A percentile compares a stretch with the other conserved stretches of the same genome.
Conservation (phyloP, 208 protist genomes). For the Leishmania amazonensis region DNA sequence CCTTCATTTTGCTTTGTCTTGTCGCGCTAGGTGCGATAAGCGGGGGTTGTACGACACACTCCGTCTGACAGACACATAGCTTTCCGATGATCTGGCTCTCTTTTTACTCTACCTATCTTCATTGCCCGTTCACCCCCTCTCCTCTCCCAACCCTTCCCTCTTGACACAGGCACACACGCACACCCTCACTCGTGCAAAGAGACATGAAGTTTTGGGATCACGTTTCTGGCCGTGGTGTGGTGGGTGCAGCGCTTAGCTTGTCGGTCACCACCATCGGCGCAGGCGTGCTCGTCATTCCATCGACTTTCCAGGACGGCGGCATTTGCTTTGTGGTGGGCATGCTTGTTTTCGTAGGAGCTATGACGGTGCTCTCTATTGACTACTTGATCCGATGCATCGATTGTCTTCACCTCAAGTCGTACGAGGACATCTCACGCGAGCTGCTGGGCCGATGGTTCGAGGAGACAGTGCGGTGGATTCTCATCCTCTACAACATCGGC, state of each 20-base stretch:
- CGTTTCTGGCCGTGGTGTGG: constrained; percentile 23
- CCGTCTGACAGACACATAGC: background rate
- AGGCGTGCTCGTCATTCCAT: constrained; percentile 67
- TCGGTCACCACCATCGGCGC: constrained; percentile 76
- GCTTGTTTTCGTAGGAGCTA: constrained; percentile 39
- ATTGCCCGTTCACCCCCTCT: background rate
- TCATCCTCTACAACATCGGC: constrained; percentile 72
- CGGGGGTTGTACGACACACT: background rate
- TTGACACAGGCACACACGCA: background rate
- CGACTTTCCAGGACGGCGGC: constrained; percentile 62
- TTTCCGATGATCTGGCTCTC: background rate
- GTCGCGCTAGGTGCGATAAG: background rate
- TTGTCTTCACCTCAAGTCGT: constrained; percentile 58
- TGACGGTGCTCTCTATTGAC: constrained; percentile 78
- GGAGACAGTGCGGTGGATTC: constrained; percentile 69
- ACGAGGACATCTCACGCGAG: constrained; percentile 79
- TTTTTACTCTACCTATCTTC: background rate
- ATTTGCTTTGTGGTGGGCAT: constrained; percentile 51
- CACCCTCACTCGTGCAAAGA: background rate
- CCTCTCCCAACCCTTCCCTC: background rate
- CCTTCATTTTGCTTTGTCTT: too few species aligned
- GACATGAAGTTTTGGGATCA: constrained; percentile 17
- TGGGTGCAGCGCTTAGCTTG: constrained; percentile 62
- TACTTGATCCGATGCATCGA: constrained; percentile 78
- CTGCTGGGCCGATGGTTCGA: constrained; percentile 70